Conservation (phyloP, 768 basidiomycete species). For the Boletus vermiculosoides region DNA sequence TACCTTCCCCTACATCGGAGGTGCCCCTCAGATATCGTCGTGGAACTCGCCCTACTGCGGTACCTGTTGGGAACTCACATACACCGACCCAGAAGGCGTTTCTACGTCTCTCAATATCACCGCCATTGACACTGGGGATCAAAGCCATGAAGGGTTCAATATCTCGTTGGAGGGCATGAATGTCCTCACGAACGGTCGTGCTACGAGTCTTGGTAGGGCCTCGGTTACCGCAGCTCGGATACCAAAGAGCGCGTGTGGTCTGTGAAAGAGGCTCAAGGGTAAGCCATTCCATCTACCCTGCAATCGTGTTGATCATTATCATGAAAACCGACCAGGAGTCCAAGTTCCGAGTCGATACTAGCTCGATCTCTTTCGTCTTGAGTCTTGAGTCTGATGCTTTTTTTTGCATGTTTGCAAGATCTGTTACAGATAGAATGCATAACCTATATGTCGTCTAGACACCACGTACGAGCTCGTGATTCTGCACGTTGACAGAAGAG, state of each 20-base stretch:
- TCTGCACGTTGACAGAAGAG: neutral
- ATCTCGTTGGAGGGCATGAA: constrained; percentile 37
- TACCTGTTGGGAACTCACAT: constrained; percentile 60
- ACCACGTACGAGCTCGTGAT: neutral
- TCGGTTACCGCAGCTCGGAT: constrained; percentile 23
- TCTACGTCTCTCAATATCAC: constrained; percentile 44
- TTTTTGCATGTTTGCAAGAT: neutral
- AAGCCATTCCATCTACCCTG: neutral
- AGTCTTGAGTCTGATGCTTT: neutral
- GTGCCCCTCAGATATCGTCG: constrained; percentile 47
- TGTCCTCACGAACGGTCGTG: constrained; percentile 33
- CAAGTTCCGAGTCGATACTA: neutral
- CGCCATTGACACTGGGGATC: constrained; percentile 49
- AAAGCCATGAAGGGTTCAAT: constrained; percentile 34
- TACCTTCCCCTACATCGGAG: constrained; percentile 60
- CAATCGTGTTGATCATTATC: neutral
- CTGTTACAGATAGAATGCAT: neutral
- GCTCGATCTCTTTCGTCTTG: neutral
- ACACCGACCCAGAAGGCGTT: constrained; percentile 30
- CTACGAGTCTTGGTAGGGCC: constrained; percentile 27
- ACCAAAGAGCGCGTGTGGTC: constrained; percentile 6
- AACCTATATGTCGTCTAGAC: neutral
- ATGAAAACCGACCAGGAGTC: neutral
- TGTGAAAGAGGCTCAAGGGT: constrained; percentile 6
- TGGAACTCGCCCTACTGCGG: constrained; percentile 57